Conservation (phyloP, 768 basidiomycete species). For the Collybia nuda region DNA sequence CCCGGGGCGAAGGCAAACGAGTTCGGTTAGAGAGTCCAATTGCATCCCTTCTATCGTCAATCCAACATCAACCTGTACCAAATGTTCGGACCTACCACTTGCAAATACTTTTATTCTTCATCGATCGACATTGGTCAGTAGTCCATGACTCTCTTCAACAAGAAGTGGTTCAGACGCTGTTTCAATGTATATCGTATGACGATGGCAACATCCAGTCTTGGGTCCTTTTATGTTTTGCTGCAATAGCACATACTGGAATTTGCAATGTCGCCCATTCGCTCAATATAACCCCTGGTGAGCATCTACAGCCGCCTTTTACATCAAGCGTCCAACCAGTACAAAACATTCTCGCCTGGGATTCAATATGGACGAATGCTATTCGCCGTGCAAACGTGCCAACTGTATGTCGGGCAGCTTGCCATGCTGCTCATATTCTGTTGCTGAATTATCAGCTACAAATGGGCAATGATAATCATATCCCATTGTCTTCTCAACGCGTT, state of each 20-base stretch:
- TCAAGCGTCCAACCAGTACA: constrained; percentile 10
- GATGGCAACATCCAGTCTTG: constrained; percentile 75
- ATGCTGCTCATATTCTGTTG: constrained; percentile 60
- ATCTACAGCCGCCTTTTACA: neutral
- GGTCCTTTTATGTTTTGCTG: constrained; percentile 80
- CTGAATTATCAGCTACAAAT: constrained; percentile 27
- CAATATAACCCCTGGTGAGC: neutral
- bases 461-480: constrained; percentile 18
- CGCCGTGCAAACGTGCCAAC: constrained; percentile 67
- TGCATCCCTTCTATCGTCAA: constrained; percentile 47
- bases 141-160: constrained; percentile 60
- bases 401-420: constrained; percentile 80
- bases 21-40: constrained; percentile 60
- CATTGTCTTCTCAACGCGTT: constrained; percentile 55
- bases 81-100: constrained; percentile 49
- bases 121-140: constrained; percentile 72
- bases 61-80: constrained; percentile 33
- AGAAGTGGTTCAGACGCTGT: constrained; percentile 53
- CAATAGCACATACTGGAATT: constrained; percentile 57
- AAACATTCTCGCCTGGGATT: constrained; percentile 60
- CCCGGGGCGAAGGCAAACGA: constrained; percentile 46
- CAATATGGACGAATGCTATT: constrained; percentile 80
- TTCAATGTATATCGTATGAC: constrained; percentile 62
- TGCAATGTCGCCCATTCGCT: constrained; percentile 10
- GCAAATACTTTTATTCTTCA: constrained; percentile 82